Evolutionary conservation across 305 asterid genomes (phyloP).

Genomic region (Caryopteris hybrid): DNA sequence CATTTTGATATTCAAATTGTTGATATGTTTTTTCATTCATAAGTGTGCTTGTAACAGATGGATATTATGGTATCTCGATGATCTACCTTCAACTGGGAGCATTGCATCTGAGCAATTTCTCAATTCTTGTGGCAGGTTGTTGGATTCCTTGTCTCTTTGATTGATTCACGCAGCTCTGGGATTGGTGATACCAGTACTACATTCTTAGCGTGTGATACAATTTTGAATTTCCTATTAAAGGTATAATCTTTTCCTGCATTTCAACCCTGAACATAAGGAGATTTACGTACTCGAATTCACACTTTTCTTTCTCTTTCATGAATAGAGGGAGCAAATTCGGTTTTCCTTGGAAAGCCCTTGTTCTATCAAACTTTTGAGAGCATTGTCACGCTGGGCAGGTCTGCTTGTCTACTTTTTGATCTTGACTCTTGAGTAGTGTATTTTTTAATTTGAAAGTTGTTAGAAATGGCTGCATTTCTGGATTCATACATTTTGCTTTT

Average conservation of each 20-base stretch:
- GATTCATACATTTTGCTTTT: not conserved
- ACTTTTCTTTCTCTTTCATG: constrained; percentile 15
- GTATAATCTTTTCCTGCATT: constrained; percentile 25
- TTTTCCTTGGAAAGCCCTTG: constrained; percentile 35
- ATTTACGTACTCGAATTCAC: constrained; percentile 14
- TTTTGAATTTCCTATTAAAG: constrained; percentile 75
- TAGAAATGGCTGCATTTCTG: not conserved
- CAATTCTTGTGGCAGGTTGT: constrained; percentile 51
- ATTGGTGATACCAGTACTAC: constrained; percentile 45
- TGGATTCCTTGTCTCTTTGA: constrained; percentile 45
- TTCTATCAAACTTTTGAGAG: constrained; percentile 58
- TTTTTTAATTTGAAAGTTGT: not conserved
- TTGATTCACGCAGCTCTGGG: constrained; percentile 32
- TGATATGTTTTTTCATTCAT: not conserved
- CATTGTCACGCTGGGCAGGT: constrained; percentile 68
- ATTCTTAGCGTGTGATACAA: constrained; percentile 84
- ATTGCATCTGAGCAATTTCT: not conserved
- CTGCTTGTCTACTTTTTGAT: constrained; percentile 16
- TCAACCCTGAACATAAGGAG: not conserved
- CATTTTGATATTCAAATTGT: not conserved
- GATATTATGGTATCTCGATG: not conserved
- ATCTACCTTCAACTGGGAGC: constrained; percentile 2
- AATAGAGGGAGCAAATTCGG: constrained; percentile 40
- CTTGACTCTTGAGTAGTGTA: constrained; percentile 12
- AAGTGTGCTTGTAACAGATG: not conserved